phyloP scores from a whole-genome alignment of 352 stramenopile species.

The Pythium sp. region DNA sequence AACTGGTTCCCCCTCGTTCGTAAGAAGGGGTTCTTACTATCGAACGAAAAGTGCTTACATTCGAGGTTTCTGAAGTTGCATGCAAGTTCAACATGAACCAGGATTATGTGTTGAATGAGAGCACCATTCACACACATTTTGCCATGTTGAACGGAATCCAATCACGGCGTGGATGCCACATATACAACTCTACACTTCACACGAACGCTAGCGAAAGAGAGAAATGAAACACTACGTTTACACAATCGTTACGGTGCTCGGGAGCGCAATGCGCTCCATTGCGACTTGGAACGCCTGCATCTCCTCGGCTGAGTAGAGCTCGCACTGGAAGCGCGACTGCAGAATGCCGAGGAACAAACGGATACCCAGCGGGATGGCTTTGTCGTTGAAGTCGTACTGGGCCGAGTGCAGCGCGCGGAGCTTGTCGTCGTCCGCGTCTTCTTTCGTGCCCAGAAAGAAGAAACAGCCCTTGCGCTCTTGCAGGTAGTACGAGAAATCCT shows the following conservation, averaged over 20 bases:
- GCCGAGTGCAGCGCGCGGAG: conserved; percentile 72
- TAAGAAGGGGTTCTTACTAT: too few relatives aligned
- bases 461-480: conserved; percentile 82
- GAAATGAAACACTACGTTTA: conserved; percentile 13
- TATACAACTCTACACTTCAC: background rate
- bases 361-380: conserved; percentile 78
- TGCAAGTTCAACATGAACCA: too few relatives aligned
- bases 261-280: conserved; percentile 68
- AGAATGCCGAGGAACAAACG: conserved; percentile 74
- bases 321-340: conserved; percentile 61
- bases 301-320: conserved; percentile 65
- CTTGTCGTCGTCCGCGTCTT: conserved; percentile 51
- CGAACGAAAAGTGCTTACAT: too few relatives aligned
- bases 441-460: conserved; percentile 83
- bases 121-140: too few relatives aligned
- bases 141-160: too few relatives aligned
- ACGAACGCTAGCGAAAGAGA: background rate
- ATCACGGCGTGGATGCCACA: background rate
- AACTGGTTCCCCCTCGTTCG: too few relatives aligned
- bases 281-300: conserved; percentile 74
- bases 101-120: too few relatives aligned
- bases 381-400: conserved; percentile 85
- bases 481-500: conserved; percentile 94
- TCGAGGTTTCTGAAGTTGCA: too few relatives aligned
- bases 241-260: conserved; percentile 33